Percentiles rank a stretch among this genome's conserved stretches.
Conservation (phyloP, 805 yeast genomes). For the Candida xyloterini region DNA sequence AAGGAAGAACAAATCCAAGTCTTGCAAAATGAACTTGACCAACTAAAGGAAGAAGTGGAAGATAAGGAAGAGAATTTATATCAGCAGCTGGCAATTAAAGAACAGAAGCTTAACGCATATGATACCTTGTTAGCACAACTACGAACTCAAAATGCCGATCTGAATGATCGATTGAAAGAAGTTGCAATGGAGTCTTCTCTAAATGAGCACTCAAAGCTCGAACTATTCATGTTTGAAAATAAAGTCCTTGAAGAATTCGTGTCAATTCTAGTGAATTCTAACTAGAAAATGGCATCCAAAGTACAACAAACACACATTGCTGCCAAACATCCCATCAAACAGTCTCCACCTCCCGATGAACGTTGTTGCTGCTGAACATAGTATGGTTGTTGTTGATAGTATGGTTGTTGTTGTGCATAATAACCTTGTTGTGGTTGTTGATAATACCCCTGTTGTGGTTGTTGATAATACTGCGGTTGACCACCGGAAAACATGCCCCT, state of each 20-base stretch:
- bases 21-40: slow-evolving; percentile 8
- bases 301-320: slow-evolving; percentile 57
- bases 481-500: slow-evolving; percentile 12
- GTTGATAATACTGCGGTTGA: slow-evolving; percentile 7
- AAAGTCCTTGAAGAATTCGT: slow-evolving; percentile 13
- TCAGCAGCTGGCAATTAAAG: slow-evolving; percentile 5
- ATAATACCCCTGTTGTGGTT: slow-evolving; percentile 3
- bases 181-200: slow-evolving; percentile 22
- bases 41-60: slow-evolving; percentile 6
- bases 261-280: slow-evolving; percentile 16
- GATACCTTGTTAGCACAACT: slow-evolving; percentile 11
- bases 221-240: slow-evolving; percentile 18
- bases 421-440: slow-evolving; percentile 7
- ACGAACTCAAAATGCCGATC: slow-evolving; percentile 8
- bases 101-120: slow-evolving; percentile 9
- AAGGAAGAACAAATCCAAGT: slow-evolving; percentile 11
- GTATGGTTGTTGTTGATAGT: slow-evolving; percentile 31
- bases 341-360: slow-evolving; percentile 35
- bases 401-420: slow-evolving; percentile 20
- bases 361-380: slow-evolving; percentile 41
- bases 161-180: slow-evolving; percentile 12
- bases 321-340: slow-evolving; percentile 52
- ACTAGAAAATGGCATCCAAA: slow-evolving; percentile 46
- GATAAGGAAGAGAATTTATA: slow-evolving; percentile 8
- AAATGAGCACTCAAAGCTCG: slow-evolving; percentile 19